Base-by-base conservation (phyloP, 768 basidiomycete species). In the Suillus subluteus region DNA sequence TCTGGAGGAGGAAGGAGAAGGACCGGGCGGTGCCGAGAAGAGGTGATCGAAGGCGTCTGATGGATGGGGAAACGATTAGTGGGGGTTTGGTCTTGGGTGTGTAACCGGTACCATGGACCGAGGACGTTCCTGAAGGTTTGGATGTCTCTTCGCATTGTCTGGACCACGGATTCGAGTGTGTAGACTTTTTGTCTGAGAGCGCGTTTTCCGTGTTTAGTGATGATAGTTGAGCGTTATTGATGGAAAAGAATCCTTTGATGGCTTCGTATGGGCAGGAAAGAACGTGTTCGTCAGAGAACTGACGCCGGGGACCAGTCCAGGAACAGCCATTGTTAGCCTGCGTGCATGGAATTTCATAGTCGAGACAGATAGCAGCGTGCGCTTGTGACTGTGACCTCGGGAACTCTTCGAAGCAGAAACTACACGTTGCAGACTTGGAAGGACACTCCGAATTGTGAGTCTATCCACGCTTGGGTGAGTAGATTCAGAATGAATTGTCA, bases 191-290 rank as follows among this genome's bases (percentile, higher is more conserved):
- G 82, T 35, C 86, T 85, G 21, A 95, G 82, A 11, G 87, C 65
- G 83, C 77, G 71, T 95, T 95, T 73, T 95, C 91, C 64, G 87
- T 82, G 46, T 81, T 79, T 4, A 93, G 78, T 13, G 79, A 68
- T 4, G 81, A 77, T 15, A 82, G 73, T 61, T 79, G 80, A 50
- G 77, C 66, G 48, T 74, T 76, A 68, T 84, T 80, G 41, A 84
- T 66, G 4, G 80, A 67, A 63, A 91, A 83, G 75, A 89, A 89
- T 40, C 84, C 87, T 71, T 86, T 87, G 70, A 91, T 80, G 5
- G 80, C 79, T 72, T 89, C 87, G 71, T 89, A 91, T 8, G 87
- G 75, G 71, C 90, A 90, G 0, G 77, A 68, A 5, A 69, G 64
- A 37, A 78, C 64, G 68, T 89, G 88, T 11, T 73, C 52, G 23